phyloP scores from a whole-genome alignment of 805 yeast species.

The Zygosaccharomyces kombuchaensis region DNA sequence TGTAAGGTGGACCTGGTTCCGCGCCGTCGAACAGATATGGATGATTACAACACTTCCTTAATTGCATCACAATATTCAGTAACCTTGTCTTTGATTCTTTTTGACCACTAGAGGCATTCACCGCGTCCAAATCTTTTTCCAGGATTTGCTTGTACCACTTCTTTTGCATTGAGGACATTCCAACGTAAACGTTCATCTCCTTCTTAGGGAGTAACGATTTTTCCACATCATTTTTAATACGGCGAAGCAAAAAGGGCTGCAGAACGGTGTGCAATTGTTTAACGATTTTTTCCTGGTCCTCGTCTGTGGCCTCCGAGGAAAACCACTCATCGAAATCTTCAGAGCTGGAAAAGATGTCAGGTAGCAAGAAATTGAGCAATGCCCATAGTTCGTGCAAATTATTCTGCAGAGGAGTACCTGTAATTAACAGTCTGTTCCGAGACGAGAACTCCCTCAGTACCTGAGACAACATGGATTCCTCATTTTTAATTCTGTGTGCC shows the following conservation, averaged over 20 bases:
- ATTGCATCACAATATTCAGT: constrained; percentile 77
- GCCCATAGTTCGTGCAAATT: constrained; percentile 83
- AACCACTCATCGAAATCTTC: constrained; percentile 78
- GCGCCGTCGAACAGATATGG: constrained; percentile 85
- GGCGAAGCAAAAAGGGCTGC: constrained; percentile 68
- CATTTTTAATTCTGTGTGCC: constrained; percentile 80
- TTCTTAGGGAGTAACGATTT: constrained; percentile 70
- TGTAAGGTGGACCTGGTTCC: constrained; percentile 84
- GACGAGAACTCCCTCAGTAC: constrained; percentile 70
- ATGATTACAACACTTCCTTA: constrained; percentile 81
- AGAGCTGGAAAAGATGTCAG: constrained; percentile 72
- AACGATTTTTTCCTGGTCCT: constrained; percentile 49
- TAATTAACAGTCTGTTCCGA: constrained; percentile 62
- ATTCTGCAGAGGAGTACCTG: constrained; percentile 81
- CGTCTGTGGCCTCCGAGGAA: constrained; percentile 39
- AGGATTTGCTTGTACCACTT: constrained; percentile 72
- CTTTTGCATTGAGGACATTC: constrained; percentile 75
- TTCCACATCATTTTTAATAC: constrained; percentile 79
- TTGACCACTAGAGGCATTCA: constrained; percentile 74
- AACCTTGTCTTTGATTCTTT: constrained; percentile 72
- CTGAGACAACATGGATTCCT: constrained; percentile 66
- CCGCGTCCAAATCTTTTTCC: constrained; percentile 80
- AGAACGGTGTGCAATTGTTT: constrained; percentile 71
- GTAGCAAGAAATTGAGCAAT: constrained; percentile 65
- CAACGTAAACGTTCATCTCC: constrained; percentile 67